phyloP scores from a whole-genome alignment of 495 filamentous ascomycete genomes.

The Daldinia caldariorum region DNA sequence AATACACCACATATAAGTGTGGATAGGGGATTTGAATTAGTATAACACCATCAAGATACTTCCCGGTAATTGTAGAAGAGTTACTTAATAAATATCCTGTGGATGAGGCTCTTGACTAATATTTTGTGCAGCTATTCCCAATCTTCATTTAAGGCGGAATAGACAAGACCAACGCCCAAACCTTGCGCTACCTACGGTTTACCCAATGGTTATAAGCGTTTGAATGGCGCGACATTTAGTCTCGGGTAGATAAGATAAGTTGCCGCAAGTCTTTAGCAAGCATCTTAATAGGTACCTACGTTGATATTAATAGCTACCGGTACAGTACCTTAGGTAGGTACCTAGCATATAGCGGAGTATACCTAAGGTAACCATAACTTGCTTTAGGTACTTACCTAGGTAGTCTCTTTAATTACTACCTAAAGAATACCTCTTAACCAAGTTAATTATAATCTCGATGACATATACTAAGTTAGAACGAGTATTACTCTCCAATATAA shows the following conservation, averaged over 20 bases:
- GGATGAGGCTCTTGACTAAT: constrained; percentile 13
- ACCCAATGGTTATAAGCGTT: neutral
- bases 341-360: too few species aligned
- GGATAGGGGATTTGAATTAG: constrained; percentile 3
- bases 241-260: constrained; percentile 10
- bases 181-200: too few species aligned
- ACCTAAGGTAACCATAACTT: too few species aligned
- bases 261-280: neutral
- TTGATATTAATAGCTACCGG: too few species aligned
- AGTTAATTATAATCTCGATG: too few species aligned
- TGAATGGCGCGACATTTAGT: neutral
- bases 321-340: too few species aligned
- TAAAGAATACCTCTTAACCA: too few species aligned
- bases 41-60: constrained; percentile 3
- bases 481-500: too few species aligned
- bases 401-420: too few species aligned
- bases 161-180: neutral
- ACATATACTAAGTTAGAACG: too few species aligned
- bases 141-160: neutral
- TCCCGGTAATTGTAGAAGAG: constrained; percentile 6
- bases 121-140: neutral
- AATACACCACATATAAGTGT: constrained; percentile 24
- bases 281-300: neutral
- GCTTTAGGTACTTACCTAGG: too few species aligned
- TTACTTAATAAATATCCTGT: constrained; percentile 3